Percentiles rank a stretch among this genome's conserved stretches.
phyloP scores from a whole-genome alignment of 176 grass and related monocot species.

The Phoenix roebelenii region DNA sequence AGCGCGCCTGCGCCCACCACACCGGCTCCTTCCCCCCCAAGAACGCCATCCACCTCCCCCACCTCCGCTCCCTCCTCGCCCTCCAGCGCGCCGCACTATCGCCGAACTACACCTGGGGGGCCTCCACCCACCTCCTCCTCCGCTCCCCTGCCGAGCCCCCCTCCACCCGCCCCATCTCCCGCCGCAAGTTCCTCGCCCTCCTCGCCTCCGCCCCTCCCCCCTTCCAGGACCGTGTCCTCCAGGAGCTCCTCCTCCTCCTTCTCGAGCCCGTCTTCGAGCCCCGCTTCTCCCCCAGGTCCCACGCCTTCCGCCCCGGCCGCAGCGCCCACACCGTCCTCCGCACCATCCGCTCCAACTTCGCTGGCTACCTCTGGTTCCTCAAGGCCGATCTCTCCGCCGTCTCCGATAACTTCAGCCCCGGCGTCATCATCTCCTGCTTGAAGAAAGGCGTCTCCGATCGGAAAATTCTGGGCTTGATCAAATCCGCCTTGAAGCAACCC shows the following conservation, averaged over 20 bases:
- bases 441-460: slow-evolving; percentile 47
- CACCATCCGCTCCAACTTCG: slow-evolving; percentile 67
- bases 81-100: slow-evolving; percentile 52
- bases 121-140: slow-evolving; percentile 64
- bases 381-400: slow-evolving; percentile 60
- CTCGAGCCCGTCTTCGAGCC: slow-evolving; percentile 82
- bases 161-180: slow-evolving; percentile 56
- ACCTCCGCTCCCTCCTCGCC: slow-evolving; percentile 70
- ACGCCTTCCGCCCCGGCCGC: slow-evolving; percentile 71
- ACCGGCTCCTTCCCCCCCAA: slow-evolving; percentile 68
- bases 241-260: slow-evolving; percentile 80
- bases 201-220: slow-evolving; percentile 52
- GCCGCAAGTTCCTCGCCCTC: slow-evolving; percentile 56
- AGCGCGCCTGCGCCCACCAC: slow-evolving; percentile 74
- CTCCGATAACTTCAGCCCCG: slow-evolving; percentile 35
- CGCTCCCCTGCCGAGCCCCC: slow-evolving; percentile 58
- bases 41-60: slow-evolving; percentile 42
- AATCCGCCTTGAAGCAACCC: slow-evolving; percentile 47
- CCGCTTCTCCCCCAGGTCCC: slow-evolving; percentile 76
- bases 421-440: slow-evolving; percentile 51
- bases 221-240: slow-evolving; percentile 71
- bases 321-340: slow-evolving; percentile 78
- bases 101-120: slow-evolving; percentile 42
- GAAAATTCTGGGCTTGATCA: slow-evolving; percentile 71
- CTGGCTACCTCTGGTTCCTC: slow-evolving; percentile 87